Base-by-base conservation (phyloP, 164 flowering plant species). In the Chimonanthus praecox region DNA sequence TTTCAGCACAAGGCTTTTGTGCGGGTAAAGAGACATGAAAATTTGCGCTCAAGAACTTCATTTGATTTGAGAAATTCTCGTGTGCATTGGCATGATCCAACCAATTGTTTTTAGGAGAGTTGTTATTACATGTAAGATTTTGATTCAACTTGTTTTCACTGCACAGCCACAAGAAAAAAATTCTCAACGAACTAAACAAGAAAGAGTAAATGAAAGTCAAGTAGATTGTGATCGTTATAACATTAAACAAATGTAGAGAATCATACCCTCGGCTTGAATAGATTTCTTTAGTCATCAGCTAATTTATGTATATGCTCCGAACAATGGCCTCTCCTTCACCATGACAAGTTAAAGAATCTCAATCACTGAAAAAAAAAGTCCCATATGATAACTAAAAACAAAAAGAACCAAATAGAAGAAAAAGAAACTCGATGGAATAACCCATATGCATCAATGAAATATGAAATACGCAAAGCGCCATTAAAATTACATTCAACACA, bases 11-110 rank as follows among this genome's bases (percentile, higher is more conserved):
- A 75, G 89, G 87, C 71, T 84, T 94, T 69, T 87, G 95, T 3
- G 79, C 67, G 20, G 88, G 80, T 60, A 94, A 79, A 2, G 95
- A 91, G 80, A 76, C 88, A 18, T 92, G 85, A 72, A 92, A 90
- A 80, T 85, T 86, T n/a, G 97, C 84, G 69, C 81, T 82, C 77
- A 91, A 71, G 78, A 83, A 85, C 76, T 86, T 83, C 64, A 80
- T 74, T 72, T 82, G 90, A 64, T 72, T 65, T 58, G 78, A 73
- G 83, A 87, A 89, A 69, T 82, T 82, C 54, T 84, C 80, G 50
- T 76, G 90, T 61, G 89, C 88, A 49, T 69, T 67, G 20, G 84
- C 86, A 84, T 94, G 98, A 62, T 87, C 81, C 58, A 60, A 73
- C 95, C 88, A 90, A 78, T 91, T 94, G 46, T 81, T 76, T 82